Evolutionary conservation across 2,329 filamentous ascomycete genomes (phyloP).

Genomic region (Setomelanomma holmii): DNA sequence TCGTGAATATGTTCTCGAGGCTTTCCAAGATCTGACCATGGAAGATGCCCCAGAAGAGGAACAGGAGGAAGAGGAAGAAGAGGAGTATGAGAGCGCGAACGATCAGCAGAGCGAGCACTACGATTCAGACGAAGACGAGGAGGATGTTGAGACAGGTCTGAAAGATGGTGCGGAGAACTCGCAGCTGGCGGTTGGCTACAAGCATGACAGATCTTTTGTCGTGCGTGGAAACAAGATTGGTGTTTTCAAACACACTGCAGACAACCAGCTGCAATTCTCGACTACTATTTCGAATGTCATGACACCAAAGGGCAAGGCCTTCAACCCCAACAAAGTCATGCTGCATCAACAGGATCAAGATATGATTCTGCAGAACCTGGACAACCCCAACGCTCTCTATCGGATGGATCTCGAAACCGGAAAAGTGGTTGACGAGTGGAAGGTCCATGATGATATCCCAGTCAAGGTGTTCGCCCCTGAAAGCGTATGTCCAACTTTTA

Average conservation of each 20-base stretch:
- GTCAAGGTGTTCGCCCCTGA: constrained; percentile 92
- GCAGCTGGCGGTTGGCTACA: constrained; percentile 93
- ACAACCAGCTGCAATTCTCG: constrained; percentile 93
- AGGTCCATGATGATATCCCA: constrained; percentile 93
- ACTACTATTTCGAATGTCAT: constrained; percentile 97
- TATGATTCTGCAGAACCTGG: constrained; percentile 82
- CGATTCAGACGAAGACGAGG: constrained; percentile 79
- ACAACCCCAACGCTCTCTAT: constrained; percentile 89
- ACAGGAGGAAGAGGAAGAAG: constrained; percentile 64
- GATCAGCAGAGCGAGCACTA: constrained; percentile 76
- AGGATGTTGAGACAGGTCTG: constrained; percentile 71
- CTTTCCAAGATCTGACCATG: constrained; percentile 94
- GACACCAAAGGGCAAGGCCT: constrained; percentile 79
- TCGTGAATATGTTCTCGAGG: constrained; percentile 91
- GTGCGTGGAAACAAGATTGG: constrained; percentile 97
- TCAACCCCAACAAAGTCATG: constrained; percentile 97
- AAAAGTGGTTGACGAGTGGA: constrained; percentile 99
- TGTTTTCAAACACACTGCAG: constrained; percentile 94
- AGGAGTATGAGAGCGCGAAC: constrained; percentile 67
- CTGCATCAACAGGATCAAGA: constrained; percentile 88
- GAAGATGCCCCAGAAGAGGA: constrained; percentile 72
- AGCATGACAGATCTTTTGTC: constrained; percentile 95
- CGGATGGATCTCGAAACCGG: constrained; percentile 98
- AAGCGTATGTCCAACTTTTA: constrained; percentile 63
- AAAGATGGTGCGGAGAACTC: constrained; percentile 88